Evolutionary conservation across 23 red algal species (phyloP).

Genomic region (Chondrus crispus): DNA sequence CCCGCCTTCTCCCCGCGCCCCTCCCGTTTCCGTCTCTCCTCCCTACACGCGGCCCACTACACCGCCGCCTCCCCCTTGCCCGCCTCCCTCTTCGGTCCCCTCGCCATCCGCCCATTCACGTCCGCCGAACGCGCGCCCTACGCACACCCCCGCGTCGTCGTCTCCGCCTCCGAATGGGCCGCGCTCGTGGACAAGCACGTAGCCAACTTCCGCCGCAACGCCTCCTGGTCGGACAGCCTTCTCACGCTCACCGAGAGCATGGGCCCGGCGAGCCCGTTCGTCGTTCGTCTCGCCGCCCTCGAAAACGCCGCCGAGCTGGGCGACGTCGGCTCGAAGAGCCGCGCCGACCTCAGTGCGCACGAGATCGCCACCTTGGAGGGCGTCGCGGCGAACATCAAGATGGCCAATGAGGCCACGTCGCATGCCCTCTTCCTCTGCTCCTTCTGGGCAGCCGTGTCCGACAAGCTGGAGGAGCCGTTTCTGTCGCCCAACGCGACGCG

Average conservation of each 20-base stretch:
- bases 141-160: constrained; percentile 11
- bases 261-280: background rate
- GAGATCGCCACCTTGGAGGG: constrained; percentile 8
- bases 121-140: background rate
- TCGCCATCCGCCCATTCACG: background rate
- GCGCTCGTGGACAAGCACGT: background rate
- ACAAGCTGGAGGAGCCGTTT: background rate
- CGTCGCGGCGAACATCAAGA: constrained; percentile 16
- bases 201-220: background rate
- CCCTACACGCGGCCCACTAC: constrained; percentile 2
- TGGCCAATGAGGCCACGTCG: background rate
- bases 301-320: background rate
- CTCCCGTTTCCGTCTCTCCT: constrained; percentile 39
- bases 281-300: constrained; percentile 17
- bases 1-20: background rate
- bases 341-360: background rate
- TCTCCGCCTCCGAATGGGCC: background rate
- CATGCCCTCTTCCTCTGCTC: constrained; percentile 43
- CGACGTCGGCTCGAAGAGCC: background rate
- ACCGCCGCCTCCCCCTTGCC: constrained; percentile 13
- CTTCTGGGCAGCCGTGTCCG: constrained; percentile 41
- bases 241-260: background rate
- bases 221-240: constrained; percentile 7
- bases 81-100: constrained; percentile 1
- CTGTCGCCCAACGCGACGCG: background rate